phyloP scores from a whole-genome alignment of 2,329 filamentous ascomycete genomes.

The Trichoderma sp. region DNA sequence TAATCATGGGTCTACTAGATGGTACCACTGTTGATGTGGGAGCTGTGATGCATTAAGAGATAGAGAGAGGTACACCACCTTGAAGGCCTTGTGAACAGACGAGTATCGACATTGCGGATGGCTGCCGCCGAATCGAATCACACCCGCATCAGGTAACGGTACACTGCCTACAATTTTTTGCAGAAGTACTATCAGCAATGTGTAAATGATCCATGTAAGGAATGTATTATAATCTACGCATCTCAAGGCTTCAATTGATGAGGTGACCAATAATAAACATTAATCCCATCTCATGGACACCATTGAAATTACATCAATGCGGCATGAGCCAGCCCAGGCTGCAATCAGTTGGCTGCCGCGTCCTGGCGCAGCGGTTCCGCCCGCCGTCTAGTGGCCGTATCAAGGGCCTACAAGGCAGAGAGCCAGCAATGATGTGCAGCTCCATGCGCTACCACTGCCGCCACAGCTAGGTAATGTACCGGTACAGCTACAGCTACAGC shows the following conservation, averaged over 20 bases:
- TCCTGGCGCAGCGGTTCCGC: not conserved
- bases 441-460: not conserved
- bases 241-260: not conserved
- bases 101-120: conserved; percentile 1
- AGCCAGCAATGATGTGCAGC: conserved; percentile 7
- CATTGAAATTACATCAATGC: not conserved
- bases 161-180: not conserved
- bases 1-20: too few relatives aligned
- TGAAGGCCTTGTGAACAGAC: not conserved
- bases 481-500: not conserved
- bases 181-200: not conserved
- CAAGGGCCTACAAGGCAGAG: not conserved
- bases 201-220: not conserved
- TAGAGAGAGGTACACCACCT: not conserved
- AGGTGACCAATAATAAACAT: not conserved
- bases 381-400: not conserved
- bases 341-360: not conserved
- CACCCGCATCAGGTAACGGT: not conserved
- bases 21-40: too few relatives aligned
- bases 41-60: not conserved
- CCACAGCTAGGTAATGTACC: not conserved
- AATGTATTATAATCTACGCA: not conserved
- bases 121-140: not conserved
- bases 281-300: not conserved
- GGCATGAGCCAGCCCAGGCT: not conserved